Evolutionary conservation across 2,329 filamentous ascomycete genomes (phyloP), one percentile per base, ranked within the genome.

Genomic region (Colletotrichum sp.): DNA sequence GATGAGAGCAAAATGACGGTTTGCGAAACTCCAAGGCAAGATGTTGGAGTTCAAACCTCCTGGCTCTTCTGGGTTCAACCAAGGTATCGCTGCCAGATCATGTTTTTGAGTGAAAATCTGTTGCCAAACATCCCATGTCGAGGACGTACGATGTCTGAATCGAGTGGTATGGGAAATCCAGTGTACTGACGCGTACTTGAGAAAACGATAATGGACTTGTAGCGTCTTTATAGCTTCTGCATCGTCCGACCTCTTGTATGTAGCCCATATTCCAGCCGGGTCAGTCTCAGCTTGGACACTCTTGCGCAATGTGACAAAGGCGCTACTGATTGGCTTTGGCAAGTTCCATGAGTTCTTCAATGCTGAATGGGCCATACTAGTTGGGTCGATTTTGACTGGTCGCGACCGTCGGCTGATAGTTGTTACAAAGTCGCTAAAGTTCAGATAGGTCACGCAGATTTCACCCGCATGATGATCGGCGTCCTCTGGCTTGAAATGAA

Each of bases 1-100:
- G 8, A 44, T 6, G 3, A 44, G 39, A 44, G 39, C 39, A 44
- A 4, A 6, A 44, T 44, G 39, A 4, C 39, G 39, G 39, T 44
- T 44, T 12, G 1, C 5, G 9, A 44, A 6, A 44, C 39, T 44
- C 39, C 39, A 44, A 44, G 5, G 5, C 1, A 44, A 44, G 0
- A 44, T n/a, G 0, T 44, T 44, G 9, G 39, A 4, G 19, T 44
- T 0, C 6, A 4, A n/a, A 44, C 0, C 19, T n/a, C 9, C 19
- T 0, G 19, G 3, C 5, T 2, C 39, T 4, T 44, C 39, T 44
- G n/a, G 19, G 39, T n/a, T 44, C 39, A 44, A 4, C 39, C 39
- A 44, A 12, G 39, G 39, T 1, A 44, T n/a, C 19, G n/a, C 12
- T 6, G 39, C 39, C 19, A 44, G 39, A 44, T 5, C 39, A 44